Conservation (phyloP, 2,329 filamentous ascomycete genomes). For the Fusarium sp. region DNA sequence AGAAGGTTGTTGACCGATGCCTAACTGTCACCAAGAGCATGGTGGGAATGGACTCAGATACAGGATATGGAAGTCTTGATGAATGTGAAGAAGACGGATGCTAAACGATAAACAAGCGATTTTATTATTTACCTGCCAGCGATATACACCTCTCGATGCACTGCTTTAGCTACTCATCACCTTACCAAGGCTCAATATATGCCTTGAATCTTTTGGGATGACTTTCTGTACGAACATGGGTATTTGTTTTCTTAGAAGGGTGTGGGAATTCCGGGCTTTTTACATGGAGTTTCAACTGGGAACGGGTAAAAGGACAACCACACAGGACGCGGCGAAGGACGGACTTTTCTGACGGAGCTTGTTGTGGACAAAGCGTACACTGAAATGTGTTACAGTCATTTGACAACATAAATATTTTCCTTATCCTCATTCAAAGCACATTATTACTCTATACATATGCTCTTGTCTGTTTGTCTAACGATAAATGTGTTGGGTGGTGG, state of each 20-base stretch:
- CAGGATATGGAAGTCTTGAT: slow-evolving; percentile 71
- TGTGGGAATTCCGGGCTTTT: slow-evolving; percentile 30
- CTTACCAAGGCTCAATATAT: slow-evolving; percentile 21
- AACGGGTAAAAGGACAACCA: slow-evolving; percentile 42
- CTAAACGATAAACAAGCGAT: slow-evolving; percentile 36
- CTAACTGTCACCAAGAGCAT: slow-evolving; percentile 67
- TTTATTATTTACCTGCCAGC: slow-evolving; percentile 14
- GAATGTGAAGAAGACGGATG: slow-evolving; percentile 59
- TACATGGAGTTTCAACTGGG: slow-evolving; percentile 45
- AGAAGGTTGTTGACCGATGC: slow-evolving; percentile 68
- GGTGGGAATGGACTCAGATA: slow-evolving; percentile 71
- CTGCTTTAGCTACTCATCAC: slow-evolving; percentile 25
- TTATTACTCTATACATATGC: slow-evolving; percentile 13
- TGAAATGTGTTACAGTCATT: slow-evolving; percentile 35
- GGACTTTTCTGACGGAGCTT: slow-evolving; percentile 21
- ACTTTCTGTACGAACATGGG: slow-evolving; percentile 49
- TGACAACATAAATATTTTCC: slow-evolving; percentile 34
- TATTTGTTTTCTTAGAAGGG: slow-evolving; percentile 46
- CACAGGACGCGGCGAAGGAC: slow-evolving; percentile 42
- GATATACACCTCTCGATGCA: slow-evolving; percentile 17
- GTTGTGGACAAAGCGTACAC: slow-evolving; percentile 29
- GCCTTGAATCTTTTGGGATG: slow-evolving; percentile 34
- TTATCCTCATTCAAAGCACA: slow-evolving; percentile 33
- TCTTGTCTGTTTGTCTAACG: neutral
- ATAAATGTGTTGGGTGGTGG: neutral